These are phyloP conservation scores for Botrytis tulipae DNA, from an alignment of 2,329 filamentous ascomycete genomes.

Conservation along the genomic window DNA sequence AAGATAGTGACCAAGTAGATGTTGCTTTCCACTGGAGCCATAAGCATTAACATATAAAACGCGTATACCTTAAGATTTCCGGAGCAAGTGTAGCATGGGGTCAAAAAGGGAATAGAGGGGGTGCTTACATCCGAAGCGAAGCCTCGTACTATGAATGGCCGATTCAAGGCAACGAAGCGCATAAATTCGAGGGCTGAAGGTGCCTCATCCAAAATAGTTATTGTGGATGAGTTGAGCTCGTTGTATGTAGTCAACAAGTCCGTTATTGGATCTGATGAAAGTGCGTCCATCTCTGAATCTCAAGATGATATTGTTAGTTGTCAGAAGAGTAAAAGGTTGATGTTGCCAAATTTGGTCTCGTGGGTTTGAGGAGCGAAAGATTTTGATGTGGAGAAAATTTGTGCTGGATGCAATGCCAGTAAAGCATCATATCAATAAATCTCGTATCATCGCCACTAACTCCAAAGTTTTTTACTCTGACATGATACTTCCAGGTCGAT, in stretches of 20 bases:
- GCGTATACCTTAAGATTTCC: background rate
- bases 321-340: background rate
- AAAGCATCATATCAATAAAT: background rate
- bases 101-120: background rate
- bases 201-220: conserved; percentile 61
- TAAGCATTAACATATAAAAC: background rate
- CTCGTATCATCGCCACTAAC: background rate
- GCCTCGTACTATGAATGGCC: conserved; percentile 68
- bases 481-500: background rate
- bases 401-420: background rate
- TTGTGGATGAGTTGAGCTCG: conserved; percentile 62
- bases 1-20: conserved; percentile 18
- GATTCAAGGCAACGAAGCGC: conserved; percentile 70
- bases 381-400: conserved; percentile 14
- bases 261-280: conserved; percentile 43
- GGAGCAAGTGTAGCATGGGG: background rate
- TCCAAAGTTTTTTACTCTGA: background rate
- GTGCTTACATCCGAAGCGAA: conserved; percentile 48
- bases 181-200: conserved; percentile 78
- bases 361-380: background rate
- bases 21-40: conserved; percentile 18
- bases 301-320: background rate
- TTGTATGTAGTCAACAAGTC: conserved; percentile 68
- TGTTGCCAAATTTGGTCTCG: background rate
- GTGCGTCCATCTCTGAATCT: background rate